These are phyloP conservation scores for Dentipellis fragilis DNA, from an alignment of 768 basidiomycete species.

Conservation along the genomic window DNA sequence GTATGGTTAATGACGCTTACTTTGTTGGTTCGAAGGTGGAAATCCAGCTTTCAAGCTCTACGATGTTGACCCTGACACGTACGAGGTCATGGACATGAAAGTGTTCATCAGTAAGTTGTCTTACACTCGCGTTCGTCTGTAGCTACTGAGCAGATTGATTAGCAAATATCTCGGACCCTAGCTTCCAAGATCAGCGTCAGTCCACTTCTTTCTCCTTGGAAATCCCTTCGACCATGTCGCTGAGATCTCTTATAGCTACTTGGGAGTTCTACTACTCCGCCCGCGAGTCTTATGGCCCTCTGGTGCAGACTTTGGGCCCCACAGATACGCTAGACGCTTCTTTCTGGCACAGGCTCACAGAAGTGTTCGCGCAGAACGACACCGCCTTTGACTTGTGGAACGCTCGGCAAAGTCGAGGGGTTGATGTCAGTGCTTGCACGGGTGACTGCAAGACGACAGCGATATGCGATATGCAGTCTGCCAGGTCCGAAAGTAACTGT, in stretches of 20 bases:
- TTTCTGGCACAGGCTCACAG: conserved; percentile 56
- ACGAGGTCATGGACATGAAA: conserved; percentile 50
- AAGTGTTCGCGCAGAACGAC: conserved; percentile 38
- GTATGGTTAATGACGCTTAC: background rate
- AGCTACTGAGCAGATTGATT: background rate
- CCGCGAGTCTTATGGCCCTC: background rate
- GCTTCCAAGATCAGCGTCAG: conserved; percentile 39
- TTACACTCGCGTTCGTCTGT: background rate
- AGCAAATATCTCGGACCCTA: conserved; percentile 30
- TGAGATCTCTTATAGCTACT: conserved; percentile 22
- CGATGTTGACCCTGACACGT: conserved; percentile 57
- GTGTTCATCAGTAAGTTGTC: conserved; percentile 35
- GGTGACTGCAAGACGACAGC: conserved; percentile 28
- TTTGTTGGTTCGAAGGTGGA: conserved; percentile 25
- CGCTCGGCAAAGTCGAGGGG: conserved; percentile 31
- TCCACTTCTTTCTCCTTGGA: background rate
- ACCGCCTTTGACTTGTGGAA: conserved; percentile 37
- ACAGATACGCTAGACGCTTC: conserved; percentile 33
- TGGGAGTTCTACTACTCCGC: conserved; percentile 15
- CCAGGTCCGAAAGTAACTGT: background rate
- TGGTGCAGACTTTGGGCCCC: conserved; percentile 17
- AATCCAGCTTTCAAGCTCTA: conserved; percentile 52
- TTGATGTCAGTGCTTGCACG: conserved; percentile 23
- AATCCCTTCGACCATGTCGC: no score
- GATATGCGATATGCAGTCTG: conserved; percentile 31